These are phyloP conservation scores for Lactarius sanguifluus DNA, from an alignment of 768 basidiomycete genomes.

Conservation along the genomic window DNA sequence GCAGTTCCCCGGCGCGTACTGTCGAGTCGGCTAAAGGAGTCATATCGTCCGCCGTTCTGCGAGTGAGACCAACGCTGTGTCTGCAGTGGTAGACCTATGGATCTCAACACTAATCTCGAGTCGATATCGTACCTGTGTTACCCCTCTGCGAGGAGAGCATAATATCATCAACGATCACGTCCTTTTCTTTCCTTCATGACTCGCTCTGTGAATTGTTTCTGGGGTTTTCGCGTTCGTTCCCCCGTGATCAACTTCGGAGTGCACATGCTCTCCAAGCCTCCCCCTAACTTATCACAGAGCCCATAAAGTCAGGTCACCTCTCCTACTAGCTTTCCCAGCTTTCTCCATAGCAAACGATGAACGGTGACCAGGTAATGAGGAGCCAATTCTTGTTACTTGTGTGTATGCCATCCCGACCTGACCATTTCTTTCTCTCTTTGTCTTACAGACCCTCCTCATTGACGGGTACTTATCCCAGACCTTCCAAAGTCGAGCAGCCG, in stretches of 20 bases:
- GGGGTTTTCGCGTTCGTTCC: not conserved
- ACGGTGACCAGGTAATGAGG: not conserved
- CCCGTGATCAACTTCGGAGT: not conserved
- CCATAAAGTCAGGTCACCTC: not conserved
- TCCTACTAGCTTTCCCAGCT: not conserved
- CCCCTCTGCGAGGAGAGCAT: not conserved
- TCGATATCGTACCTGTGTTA: not conserved
- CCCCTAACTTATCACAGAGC: not conserved
- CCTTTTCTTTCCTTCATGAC: not conserved
- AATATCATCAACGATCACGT: not conserved
- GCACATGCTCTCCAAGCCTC: not conserved
- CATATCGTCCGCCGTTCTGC: not conserved
- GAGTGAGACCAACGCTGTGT: not conserved
- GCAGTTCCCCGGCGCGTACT: not conserved
- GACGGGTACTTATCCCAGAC: not conserved
- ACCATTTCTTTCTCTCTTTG: not conserved
- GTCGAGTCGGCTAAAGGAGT: not conserved
- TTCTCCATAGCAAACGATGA: not conserved
- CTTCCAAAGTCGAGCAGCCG: not conserved
- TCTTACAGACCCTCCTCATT: not conserved
- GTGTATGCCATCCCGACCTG: not conserved
- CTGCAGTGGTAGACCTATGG: not conserved
- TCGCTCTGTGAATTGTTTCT: not conserved
- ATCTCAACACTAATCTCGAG: not conserved
- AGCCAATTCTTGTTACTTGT: not conserved